Percentiles rank a stretch among this genome's conserved stretches.
phyloP scores from a whole-genome alignment of 495 filamentous ascomycete species.

The Lepraria neglecta region DNA sequence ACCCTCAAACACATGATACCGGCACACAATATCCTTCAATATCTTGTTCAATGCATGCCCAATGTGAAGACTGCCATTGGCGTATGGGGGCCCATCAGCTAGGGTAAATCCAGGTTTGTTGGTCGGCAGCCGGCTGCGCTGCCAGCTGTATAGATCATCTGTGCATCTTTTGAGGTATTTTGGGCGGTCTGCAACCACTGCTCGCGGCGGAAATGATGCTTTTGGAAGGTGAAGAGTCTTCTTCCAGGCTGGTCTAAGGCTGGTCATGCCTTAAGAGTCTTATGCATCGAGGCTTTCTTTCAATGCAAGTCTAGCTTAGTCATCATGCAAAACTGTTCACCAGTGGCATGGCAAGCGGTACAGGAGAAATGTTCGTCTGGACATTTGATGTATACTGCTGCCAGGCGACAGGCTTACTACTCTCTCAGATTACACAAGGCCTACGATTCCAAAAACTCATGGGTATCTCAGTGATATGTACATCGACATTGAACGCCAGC shows the following conservation, averaged over 20 bases:
- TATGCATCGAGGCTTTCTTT: not conserved
- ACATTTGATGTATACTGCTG: too few species aligned
- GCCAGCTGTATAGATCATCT: slow-evolving; percentile 86
- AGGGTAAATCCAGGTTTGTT: slow-evolving; percentile 61
- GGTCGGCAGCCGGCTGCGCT: slow-evolving; percentile 52
- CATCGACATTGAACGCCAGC: too few species aligned
- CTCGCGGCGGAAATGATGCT: slow-evolving; percentile 52
- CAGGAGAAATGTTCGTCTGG: too few species aligned
- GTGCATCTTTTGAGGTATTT: slow-evolving; percentile 72
- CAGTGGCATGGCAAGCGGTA: too few species aligned
- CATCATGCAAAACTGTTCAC: not conserved
- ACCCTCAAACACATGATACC: slow-evolving; percentile 71
- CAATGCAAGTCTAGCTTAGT: slow-evolving; percentile 1
- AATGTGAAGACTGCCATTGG: slow-evolving; percentile 88
- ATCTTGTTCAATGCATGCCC: slow-evolving; percentile 99
- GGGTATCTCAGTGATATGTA: too few species aligned
- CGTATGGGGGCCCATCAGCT: slow-evolving; percentile 96
- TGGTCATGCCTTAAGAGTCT: slow-evolving; percentile 7
- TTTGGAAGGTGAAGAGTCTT: slow-evolving; percentile 53
- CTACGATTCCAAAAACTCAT: too few species aligned
- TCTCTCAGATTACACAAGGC: too few species aligned
- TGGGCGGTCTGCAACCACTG: slow-evolving; percentile 43
- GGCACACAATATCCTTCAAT: slow-evolving; percentile 85
- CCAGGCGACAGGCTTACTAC: not conserved
- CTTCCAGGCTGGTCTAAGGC: slow-evolving; percentile 11